A percentile compares a stretch with the other conserved stretches of the same genome.
Evolutionary conservation across 2,329 filamentous ascomycete genomes (phyloP).

Genomic region (Leptoxyphium fumago): DNA sequence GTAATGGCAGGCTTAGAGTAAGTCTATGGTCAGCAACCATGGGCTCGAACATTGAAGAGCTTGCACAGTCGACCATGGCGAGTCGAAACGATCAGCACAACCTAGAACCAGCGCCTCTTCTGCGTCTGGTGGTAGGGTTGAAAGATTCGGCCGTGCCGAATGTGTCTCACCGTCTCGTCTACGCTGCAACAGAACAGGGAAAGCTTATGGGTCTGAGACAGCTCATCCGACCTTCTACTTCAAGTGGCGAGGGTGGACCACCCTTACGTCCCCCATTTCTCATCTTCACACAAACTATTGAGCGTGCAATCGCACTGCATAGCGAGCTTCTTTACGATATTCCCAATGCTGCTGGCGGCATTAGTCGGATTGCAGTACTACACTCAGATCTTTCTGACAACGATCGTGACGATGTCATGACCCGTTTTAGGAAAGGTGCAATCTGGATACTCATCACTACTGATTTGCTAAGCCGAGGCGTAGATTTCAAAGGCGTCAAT

Average conservation of each 20-base stretch:
- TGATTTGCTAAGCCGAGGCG: constrained; percentile 76
- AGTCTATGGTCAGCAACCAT: constrained; percentile 96
- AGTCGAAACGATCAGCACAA: constrained; percentile 25
- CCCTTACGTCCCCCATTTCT: constrained; percentile 73
- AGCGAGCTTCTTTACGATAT: constrained; percentile 92
- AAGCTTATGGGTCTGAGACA: constrained; percentile 87
- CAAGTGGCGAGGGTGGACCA: constrained; percentile 37
- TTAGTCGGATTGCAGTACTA: constrained; percentile 71
- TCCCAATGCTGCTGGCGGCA: constrained; percentile 70
- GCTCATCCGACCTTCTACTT: constrained; percentile 60
- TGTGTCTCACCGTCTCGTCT: constrained; percentile 74
- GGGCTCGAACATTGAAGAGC: constrained; percentile 76
- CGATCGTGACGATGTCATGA: constrained; percentile 67
- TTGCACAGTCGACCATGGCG: constrained; percentile 55
- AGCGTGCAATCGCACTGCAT: constrained; percentile 73
- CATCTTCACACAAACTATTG: constrained; percentile 92
- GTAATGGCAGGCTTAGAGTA: constrained; percentile 51
- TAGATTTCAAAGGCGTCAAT: constrained; percentile 91
- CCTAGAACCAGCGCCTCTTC: constrained; percentile 34
- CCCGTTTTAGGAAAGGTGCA: constrained; percentile 76
- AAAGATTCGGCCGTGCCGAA: constrained; percentile 94
- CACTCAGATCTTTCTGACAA: constrained; percentile 73
- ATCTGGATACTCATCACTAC: constrained; percentile 96
- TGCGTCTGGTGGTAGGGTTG: constrained; percentile 84
- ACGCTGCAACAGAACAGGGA: constrained; percentile 82